A percentile compares a stretch with the other conserved stretches of the same genome.
Conservation (phyloP, 306 rosid genomes). For the Gillenia trifoliata region DNA sequence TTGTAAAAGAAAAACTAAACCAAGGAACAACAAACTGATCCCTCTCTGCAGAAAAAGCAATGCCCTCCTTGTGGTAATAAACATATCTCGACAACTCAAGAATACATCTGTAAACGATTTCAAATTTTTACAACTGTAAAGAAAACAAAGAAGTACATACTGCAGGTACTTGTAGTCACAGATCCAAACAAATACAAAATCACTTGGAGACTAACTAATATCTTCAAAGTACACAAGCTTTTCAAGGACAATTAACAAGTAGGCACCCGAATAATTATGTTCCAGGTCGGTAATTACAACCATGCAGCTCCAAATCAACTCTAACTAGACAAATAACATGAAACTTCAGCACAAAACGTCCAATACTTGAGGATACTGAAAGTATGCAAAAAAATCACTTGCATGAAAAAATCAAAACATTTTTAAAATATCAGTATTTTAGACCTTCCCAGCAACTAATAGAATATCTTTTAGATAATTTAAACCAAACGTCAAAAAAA, state of each 20-base stretch:
- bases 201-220: background rate
- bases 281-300: background rate
- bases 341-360: background rate
- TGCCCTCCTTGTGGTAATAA: background rate
- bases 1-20: background rate
- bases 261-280: background rate
- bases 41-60: background rate
- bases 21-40: background rate
- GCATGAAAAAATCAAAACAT: background rate
- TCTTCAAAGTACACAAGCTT: background rate
- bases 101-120: background rate
- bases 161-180: background rate
- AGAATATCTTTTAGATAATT: background rate
- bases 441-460: background rate
- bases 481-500: background rate
- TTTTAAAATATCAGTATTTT: background rate
- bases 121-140: background rate
- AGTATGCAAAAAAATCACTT: background rate
- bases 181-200: background rate
- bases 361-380: background rate
- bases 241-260: background rate
- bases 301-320: background rate
- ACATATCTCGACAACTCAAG: background rate
- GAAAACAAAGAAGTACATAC: background rate
- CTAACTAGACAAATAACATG: background rate